Conservation (phyloP, 805 yeast species). For the Candida saitoana region DNA sequence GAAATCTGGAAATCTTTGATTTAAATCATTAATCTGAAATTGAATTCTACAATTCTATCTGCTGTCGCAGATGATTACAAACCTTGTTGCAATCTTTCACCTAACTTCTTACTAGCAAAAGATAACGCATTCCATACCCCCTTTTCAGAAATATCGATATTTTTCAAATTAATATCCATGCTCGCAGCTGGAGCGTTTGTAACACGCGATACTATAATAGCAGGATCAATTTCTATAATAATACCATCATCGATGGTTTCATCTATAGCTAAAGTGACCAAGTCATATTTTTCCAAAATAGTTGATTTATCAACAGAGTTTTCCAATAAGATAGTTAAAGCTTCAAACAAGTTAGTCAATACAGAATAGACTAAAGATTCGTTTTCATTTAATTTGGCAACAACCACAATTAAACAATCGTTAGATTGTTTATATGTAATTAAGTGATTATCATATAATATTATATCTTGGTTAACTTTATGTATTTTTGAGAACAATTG, state of each 20-base stretch:
- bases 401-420: conserved; percentile 67
- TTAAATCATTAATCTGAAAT: no score
- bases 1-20: neutral
- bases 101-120: conserved; percentile 72
- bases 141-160: conserved; percentile 66
- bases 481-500: conserved; percentile 69
- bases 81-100: conserved; percentile 45
- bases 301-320: conserved; percentile 73
- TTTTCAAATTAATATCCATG: conserved; percentile 41
- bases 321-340: conserved; percentile 71
- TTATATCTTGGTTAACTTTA: conserved; percentile 74
- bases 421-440: conserved; percentile 83
- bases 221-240: conserved; percentile 83
- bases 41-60: no score
- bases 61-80: no score
- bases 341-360: conserved; percentile 73
- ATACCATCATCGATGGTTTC: conserved; percentile 94
- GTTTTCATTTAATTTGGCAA: conserved; percentile 78
- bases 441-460: conserved; percentile 72
- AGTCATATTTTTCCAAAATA: conserved; percentile 77
- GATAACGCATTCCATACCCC: conserved; percentile 82
- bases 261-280: conserved; percentile 81
- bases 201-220: conserved; percentile 83
- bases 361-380: conserved; percentile 76
- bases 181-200: conserved; percentile 66